phyloP scores from a whole-genome alignment of 805 yeast species.

The Saccharomyces eubayanus region DNA sequence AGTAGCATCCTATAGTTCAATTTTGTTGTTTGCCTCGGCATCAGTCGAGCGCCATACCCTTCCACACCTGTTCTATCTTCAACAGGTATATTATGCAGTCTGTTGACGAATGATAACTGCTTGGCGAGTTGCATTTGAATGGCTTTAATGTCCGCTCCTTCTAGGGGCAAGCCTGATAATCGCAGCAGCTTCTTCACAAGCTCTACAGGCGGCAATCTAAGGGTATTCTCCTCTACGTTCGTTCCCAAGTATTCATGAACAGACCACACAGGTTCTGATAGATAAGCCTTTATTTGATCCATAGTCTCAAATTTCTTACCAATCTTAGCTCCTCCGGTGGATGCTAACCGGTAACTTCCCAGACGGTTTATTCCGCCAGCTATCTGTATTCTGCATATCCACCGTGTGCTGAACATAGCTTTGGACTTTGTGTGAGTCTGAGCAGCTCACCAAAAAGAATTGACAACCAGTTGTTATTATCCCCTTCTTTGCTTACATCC shows the following conservation, averaged over 20 bases:
- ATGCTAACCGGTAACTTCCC: background rate
- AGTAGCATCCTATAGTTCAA: conserved; percentile 30
- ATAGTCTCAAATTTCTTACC: conserved; percentile 15
- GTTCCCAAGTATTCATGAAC: conserved; percentile 13
- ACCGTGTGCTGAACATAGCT: background rate
- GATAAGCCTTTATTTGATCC: conserved; percentile 20
- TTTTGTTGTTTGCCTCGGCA: conserved; percentile 22
- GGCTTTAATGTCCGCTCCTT: conserved; percentile 21
- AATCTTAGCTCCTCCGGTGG: background rate
- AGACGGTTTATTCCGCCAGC: background rate
- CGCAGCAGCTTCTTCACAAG: conserved; percentile 32
- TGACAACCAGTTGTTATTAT: background rate
- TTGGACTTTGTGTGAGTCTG: background rate
- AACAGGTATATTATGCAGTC: conserved; percentile 33
- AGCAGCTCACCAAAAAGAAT: background rate
- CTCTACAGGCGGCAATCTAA: conserved; percentile 7
- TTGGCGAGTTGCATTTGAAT: conserved; percentile 34
- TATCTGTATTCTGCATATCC: background rate
- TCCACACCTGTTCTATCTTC: conserved; percentile 9
- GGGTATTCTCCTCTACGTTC: background rate
- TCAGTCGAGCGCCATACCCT: conserved; percentile 19
- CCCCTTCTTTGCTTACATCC: background rate
- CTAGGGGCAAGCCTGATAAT: conserved; percentile 41
- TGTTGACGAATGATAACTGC: conserved; percentile 44
- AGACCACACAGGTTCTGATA: conserved; percentile 22